phyloP scores from a whole-genome alignment of 2,329 filamentous ascomycete species.

The Pyrenochaeta sp. region DNA sequence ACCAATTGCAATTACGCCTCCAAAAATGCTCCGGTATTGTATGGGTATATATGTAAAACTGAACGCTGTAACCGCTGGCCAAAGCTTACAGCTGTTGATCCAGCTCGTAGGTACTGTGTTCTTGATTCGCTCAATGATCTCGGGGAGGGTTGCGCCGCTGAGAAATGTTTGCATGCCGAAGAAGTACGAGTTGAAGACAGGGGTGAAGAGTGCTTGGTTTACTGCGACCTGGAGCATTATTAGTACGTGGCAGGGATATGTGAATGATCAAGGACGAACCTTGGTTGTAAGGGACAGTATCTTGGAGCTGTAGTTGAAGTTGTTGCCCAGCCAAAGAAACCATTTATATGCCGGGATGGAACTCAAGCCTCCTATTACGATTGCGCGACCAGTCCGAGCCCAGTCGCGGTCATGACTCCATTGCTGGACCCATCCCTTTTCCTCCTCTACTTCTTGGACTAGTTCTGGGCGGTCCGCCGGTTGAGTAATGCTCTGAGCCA shows the following conservation, averaged over 20 bases:
- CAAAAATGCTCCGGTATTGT: constrained; percentile 82
- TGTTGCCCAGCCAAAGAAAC: constrained; percentile 80
- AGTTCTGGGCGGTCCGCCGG: constrained; percentile 23
- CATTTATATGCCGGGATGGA: constrained; percentile 84
- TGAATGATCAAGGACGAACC: constrained; percentile 24
- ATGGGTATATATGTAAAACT: constrained; percentile 84
- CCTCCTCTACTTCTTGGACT: constrained; percentile 22
- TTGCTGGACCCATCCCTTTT: constrained; percentile 48
- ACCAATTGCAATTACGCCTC: constrained; percentile 77
- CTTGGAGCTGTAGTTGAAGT: constrained; percentile 85
- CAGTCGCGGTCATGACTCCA: constrained; percentile 56
- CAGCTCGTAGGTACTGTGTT: constrained; percentile 80
- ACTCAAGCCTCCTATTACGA: constrained; percentile 76
- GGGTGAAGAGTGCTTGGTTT: constrained; percentile 83
- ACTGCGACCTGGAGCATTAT: constrained; percentile 65
- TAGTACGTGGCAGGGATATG: not conserved
- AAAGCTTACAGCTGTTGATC: constrained; percentile 83
- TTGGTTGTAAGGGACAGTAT: constrained; percentile 76
- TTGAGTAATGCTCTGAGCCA: constrained; percentile 71
- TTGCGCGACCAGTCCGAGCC: constrained; percentile 71
- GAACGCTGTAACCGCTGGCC: constrained; percentile 87
- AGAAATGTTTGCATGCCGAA: constrained; percentile 61
- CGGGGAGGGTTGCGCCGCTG: constrained; percentile 67
- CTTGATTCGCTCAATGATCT: constrained; percentile 74
- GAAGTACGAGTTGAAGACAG: constrained; percentile 64